Percentiles rank a stretch among this genome's conserved stretches.
Evolutionary conservation across 108 stramenopile species (phyloP).

Genomic region (Nitzschia putrida): DNA sequence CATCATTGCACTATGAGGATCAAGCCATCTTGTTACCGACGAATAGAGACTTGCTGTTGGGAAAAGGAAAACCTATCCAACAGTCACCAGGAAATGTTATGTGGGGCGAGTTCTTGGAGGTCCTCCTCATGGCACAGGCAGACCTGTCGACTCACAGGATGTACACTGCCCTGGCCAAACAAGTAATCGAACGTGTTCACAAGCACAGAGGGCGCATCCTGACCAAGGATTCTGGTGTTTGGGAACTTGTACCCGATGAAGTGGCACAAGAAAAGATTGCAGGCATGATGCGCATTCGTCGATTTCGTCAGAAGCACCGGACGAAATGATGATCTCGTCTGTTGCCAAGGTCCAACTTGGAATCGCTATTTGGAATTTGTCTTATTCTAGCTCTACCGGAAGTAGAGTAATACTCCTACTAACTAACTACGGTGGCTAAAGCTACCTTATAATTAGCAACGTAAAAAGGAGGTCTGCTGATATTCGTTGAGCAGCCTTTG

Average conservation of each 20-base stretch:
- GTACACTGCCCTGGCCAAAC: background rate
- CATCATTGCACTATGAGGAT: background rate
- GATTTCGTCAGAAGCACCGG: background rate
- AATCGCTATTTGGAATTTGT: no score
- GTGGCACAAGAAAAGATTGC: background rate
- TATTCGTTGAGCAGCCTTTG: no score
- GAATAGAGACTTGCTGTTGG: background rate
- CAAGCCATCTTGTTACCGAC: background rate
- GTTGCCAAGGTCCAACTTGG: no score
- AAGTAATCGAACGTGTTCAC: background rate
- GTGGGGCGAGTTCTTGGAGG: background rate
- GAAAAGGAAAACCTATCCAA: background rate
- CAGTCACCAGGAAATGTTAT: background rate
- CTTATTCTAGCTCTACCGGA: no score
- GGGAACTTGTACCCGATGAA: background rate
- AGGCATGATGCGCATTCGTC: background rate
- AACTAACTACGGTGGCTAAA: no score
- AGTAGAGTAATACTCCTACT: no score
- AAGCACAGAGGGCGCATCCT: background rate
- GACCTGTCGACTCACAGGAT: background rate
- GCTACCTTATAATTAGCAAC: no score
- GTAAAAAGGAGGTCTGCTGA: no score
- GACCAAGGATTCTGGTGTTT: background rate
- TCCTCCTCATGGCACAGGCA: background rate
- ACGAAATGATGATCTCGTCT: no score